Percentiles rank a stretch among this genome's conserved stretches.
Evolutionary conservation across 345 rosid genomes (phyloP).

Genomic region (Euphorbia pulcherrima): DNA sequence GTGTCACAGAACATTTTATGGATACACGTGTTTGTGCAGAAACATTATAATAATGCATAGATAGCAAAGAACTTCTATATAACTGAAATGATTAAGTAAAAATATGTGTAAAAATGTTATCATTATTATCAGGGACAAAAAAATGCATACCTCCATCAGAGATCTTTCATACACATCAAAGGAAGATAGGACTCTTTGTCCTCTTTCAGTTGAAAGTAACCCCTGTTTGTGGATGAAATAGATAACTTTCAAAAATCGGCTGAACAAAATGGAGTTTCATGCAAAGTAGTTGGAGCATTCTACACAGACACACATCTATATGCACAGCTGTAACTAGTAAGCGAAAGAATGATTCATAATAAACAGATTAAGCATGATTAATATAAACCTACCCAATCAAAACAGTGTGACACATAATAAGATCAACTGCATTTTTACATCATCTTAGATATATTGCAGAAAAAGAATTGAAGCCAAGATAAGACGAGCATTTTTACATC

Average conservation of each 20-base stretch:
- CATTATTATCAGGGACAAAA: background rate
- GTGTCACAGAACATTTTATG: background rate
- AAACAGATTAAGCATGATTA: background rate
- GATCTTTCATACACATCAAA: constrained; percentile 75
- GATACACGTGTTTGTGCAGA: background rate
- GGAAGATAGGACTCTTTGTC: constrained; percentile 59
- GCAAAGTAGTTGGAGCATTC: background rate
- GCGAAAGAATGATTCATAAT: background rate
- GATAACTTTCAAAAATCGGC: constrained; percentile 5
- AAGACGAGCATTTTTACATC: background rate
- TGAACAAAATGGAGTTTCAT: background rate
- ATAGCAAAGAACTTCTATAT: background rate
- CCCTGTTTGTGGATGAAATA: constrained; percentile 47
- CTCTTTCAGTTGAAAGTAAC: constrained; percentile 88
- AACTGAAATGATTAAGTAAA: background rate
- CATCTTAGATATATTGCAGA: background rate
- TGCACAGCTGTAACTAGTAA: background rate
- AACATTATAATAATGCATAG: background rate
- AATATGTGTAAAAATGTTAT: background rate
- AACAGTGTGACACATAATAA: background rate
- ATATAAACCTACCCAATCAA: background rate
- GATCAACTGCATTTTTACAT: background rate
- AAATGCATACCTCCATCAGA: constrained; percentile 62
- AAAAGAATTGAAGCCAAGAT: background rate
- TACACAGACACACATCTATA: background rate